Conservation (phyloP, 2,329 filamentous ascomycete genomes). For the Exophiala lecanii-corni region DNA sequence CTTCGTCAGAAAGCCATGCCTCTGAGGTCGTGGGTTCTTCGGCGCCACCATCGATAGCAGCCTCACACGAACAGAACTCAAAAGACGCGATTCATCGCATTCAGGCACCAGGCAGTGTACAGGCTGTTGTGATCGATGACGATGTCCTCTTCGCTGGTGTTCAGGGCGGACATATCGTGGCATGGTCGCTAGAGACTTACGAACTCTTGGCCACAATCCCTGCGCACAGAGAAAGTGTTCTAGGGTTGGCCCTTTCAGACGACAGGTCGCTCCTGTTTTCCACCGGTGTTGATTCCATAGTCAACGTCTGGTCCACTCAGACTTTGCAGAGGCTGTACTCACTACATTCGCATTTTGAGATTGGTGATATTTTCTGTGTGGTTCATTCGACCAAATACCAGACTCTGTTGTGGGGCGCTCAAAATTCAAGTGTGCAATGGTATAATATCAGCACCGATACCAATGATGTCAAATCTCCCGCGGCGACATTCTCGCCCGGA, state of each 20-base stretch:
- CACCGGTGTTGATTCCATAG: constrained; percentile 84
- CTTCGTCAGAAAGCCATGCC: background rate
- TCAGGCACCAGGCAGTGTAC: constrained; percentile 35
- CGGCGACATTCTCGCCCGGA: constrained; percentile 64
- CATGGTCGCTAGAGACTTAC: constrained; percentile 86
- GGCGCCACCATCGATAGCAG: background rate
- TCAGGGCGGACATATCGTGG: constrained; percentile 85
- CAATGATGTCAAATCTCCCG: constrained; percentile 54
- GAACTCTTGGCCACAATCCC: constrained; percentile 73
- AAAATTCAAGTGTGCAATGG: constrained; percentile 66
- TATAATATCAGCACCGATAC: constrained; percentile 65
- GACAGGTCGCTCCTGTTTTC: constrained; percentile 78
- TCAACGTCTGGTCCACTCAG: constrained; percentile 86
- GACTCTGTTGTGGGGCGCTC: constrained; percentile 84
- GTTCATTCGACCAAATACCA: constrained; percentile 75
- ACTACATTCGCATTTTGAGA: constrained; percentile 88
- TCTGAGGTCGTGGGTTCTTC: background rate
- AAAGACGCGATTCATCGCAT: constrained; percentile 23
- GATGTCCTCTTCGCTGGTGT: constrained; percentile 86
- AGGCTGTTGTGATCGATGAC: constrained; percentile 76
- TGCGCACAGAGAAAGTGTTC: constrained; percentile 85
- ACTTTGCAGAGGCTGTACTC: constrained; percentile 73
- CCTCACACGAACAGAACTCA: background rate
- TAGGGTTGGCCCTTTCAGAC: constrained; percentile 75
- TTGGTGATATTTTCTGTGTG: constrained; percentile 94